Percentiles rank a stretch among this genome's conserved stretches.
phyloP scores from a whole-genome alignment of 2,329 filamentous ascomycete genomes.

The Lithohypha guttulata region DNA sequence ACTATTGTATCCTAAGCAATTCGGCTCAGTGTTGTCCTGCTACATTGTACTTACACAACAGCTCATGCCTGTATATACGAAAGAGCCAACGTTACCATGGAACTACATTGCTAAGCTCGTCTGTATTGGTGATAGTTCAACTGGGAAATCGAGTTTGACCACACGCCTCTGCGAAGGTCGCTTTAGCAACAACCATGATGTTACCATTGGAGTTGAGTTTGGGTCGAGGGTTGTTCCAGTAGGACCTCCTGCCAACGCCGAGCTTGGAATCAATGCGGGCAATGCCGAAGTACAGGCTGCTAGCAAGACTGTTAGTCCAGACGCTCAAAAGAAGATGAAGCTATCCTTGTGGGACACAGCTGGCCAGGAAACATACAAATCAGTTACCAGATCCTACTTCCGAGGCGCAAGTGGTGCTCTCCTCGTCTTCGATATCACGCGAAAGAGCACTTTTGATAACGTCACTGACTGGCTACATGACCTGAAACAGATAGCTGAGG shows the following conservation, averaged over 20 bases:
- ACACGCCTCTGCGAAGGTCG: slow-evolving; percentile 94
- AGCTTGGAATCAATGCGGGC: slow-evolving; percentile 43
- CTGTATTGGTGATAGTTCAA: slow-evolving; percentile 66
- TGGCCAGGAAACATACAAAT: slow-evolving; percentile 95
- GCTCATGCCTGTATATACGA: slow-evolving; percentile 19
- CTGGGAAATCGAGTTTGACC: slow-evolving; percentile 84
- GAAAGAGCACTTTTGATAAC: slow-evolving; percentile 72
- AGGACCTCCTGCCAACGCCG: slow-evolving; percentile 62
- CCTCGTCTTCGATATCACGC: slow-evolving; percentile 88
- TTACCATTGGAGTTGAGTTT: slow-evolving; percentile 95
- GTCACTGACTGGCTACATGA: slow-evolving; percentile 92
- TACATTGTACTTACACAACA: too few species aligned
- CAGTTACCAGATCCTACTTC: slow-evolving; percentile 88
- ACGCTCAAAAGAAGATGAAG: slow-evolving; percentile 24
- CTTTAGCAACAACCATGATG: slow-evolving; percentile 89
- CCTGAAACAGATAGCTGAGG: slow-evolving; percentile 86
- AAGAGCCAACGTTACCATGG: slow-evolving; percentile 54
- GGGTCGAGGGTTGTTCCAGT: slow-evolving; percentile 87
- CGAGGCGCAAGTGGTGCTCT: slow-evolving; percentile 67
- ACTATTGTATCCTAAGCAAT: neutral
- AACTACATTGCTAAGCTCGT: slow-evolving; percentile 99
- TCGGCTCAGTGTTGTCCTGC: too few species aligned
- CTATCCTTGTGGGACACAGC: slow-evolving; percentile 84
- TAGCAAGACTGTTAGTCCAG: neutral
- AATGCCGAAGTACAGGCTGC: slow-evolving; percentile 7